A percentile compares a stretch with the other conserved stretches of the same genome.
Conservation (phyloP, 2,329 filamentous ascomycete genomes). For the Lachnellula occidentalis region DNA sequence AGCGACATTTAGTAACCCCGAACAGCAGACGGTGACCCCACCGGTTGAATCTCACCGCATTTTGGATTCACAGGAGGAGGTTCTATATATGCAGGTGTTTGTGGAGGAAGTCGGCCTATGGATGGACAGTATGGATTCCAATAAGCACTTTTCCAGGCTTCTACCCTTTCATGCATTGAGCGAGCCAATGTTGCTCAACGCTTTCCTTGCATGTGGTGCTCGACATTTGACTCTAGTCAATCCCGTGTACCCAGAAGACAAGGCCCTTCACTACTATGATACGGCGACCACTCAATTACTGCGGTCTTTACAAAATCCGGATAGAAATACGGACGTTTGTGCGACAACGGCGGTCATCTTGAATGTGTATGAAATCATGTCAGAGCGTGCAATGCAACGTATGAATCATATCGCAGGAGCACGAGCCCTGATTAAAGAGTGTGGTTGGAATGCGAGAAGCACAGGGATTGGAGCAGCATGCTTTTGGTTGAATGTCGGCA, state of each 20-base stretch:
- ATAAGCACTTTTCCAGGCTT: conserved; percentile 79
- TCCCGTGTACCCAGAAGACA: conserved; percentile 65
- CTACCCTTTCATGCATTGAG: conserved; percentile 78
- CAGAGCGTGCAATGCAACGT: conserved; percentile 67
- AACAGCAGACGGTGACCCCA: conserved; percentile 31
- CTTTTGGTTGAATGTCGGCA: conserved; percentile 89
- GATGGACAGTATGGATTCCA: conserved; percentile 88
- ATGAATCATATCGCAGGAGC: conserved; percentile 88
- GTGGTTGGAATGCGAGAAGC: conserved; percentile 77
- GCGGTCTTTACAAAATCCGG: conserved; percentile 72
- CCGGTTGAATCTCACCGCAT: conserved; percentile 50
- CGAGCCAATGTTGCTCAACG: conserved; percentile 84
- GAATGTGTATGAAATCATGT: conserved; percentile 93
- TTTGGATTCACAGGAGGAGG: conserved; percentile 69
- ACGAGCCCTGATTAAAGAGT: conserved; percentile 81
- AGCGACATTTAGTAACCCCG: conserved; percentile 20
- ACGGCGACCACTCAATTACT: conserved; percentile 75
- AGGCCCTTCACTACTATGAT: conserved; percentile 78
- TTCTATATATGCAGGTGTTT: conserved; percentile 87
- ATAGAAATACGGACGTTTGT: conserved; percentile 77
- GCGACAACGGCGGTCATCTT: conserved; percentile 83
- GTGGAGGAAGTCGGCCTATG: conserved; percentile 84
- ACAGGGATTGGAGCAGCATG: conserved; percentile 78
- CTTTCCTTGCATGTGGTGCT: conserved; percentile 82
- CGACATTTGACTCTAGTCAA: conserved; percentile 72